These are phyloP conservation scores for Psilocybe cyanescens DNA, from an alignment of 768 basidiomycete genomes.

Conservation along the genomic window DNA sequence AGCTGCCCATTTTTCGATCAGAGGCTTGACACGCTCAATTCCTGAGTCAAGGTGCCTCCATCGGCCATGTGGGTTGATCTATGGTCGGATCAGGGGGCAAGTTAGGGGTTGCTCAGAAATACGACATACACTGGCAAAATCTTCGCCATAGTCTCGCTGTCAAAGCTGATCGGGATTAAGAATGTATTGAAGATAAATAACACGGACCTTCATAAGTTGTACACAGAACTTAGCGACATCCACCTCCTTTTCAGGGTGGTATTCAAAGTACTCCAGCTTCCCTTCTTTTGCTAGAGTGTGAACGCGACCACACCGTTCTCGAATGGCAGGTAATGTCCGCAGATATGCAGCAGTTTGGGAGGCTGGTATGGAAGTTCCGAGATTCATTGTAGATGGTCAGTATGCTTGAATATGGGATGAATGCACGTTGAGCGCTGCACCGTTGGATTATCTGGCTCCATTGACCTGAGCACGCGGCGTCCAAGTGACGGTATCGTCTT, in stretches of 20 bases:
- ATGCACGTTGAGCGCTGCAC: neutral
- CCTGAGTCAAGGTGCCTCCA: conserved; percentile 89
- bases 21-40: conserved; percentile 60
- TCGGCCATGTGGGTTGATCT: conserved; percentile 89
- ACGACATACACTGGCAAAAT: conserved; percentile 61
- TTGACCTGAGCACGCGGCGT: neutral
- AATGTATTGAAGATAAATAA: neutral
- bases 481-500: neutral
- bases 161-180: conserved; percentile 8
- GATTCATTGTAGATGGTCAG: conserved; percentile 30
- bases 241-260: conserved; percentile 75
- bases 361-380: conserved; percentile 30
- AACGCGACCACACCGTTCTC: conserved; percentile 81
- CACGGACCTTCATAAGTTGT: conserved; percentile 75
- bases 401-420: neutral
- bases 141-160: conserved; percentile 76
- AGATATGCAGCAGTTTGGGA: conserved; percentile 66
- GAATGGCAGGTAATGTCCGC: conserved; percentile 86
- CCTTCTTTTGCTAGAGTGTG: conserved; percentile 76
- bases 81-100: neutral
- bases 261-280: conserved; percentile 84
- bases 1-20: conserved; percentile 60
- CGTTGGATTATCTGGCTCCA: neutral
- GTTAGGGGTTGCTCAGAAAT: neutral
- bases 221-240: conserved; percentile 77